Percentiles rank a stretch among this genome's conserved stretches.
phyloP scores from a whole-genome alignment of 2,329 filamentous ascomycete genomes.

The Fusarium proliferatum region DNA sequence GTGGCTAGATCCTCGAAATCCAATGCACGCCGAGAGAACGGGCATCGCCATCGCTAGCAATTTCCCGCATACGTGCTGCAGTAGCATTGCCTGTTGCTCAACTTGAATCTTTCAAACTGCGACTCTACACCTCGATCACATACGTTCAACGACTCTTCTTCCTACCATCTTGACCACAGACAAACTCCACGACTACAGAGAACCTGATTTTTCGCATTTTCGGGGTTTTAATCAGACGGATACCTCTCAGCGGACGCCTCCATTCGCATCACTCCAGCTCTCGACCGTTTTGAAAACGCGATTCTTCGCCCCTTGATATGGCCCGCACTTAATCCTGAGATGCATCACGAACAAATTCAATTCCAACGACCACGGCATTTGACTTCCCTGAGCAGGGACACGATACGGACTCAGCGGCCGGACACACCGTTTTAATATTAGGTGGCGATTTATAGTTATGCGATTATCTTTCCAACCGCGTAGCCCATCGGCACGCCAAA shows the following conservation, averaged over 20 bases:
- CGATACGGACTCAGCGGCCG: not conserved
- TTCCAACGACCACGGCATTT: slow-evolving; percentile 25
- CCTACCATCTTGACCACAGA: slow-evolving; percentile 13
- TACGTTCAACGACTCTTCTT: slow-evolving; percentile 7
- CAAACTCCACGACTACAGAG: slow-evolving; percentile 3
- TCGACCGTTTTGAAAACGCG: slow-evolving; percentile 28
- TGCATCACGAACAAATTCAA: slow-evolving; percentile 40
- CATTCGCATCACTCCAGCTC: slow-evolving; percentile 9
- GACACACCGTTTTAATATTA: slow-evolving; percentile 20
- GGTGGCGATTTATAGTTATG: slow-evolving; percentile 55
- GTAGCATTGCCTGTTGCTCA: slow-evolving; percentile 31
- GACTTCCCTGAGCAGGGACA: slow-evolving; percentile 14
- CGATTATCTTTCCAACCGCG: slow-evolving; percentile 58
- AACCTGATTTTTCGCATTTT: not conserved
- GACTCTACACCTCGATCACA: slow-evolving; percentile 23
- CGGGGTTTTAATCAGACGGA: not conserved
- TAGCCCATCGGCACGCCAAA: slow-evolving; percentile 53
- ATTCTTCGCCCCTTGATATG: slow-evolving; percentile 43
- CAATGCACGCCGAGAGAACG: slow-evolving; percentile 39
- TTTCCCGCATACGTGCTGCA: slow-evolving; percentile 50
- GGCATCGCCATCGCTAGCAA: slow-evolving; percentile 50
- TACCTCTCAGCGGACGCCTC: not conserved
- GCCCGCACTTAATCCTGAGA: slow-evolving; percentile 45
- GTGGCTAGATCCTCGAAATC: slow-evolving; percentile 31
- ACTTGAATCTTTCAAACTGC: slow-evolving; percentile 38